Percentiles rank a stretch among this genome's conserved stretches.
phyloP scores from a whole-genome alignment of 2,329 filamentous ascomycete genomes.

The Clarireedia homoeocarpa region DNA sequence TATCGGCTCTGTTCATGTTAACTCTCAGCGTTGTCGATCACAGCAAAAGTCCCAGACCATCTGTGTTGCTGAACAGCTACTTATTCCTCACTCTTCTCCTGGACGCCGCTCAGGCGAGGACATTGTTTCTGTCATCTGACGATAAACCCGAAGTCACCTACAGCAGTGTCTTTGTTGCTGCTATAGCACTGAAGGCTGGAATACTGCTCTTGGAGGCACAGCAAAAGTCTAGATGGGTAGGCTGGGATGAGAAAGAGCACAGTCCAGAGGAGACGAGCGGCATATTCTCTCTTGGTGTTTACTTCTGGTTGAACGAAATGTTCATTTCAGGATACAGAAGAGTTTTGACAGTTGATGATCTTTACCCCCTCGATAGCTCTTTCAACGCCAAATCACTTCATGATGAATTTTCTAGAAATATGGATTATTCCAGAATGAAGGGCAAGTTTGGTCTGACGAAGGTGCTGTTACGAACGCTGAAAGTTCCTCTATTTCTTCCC shows the following conservation, averaged over 20 bases:
- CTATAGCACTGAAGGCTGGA: constrained; percentile 7
- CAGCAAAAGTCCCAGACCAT: constrained; percentile 10
- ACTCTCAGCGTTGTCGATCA: constrained; percentile 12
- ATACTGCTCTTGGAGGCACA: constrained; percentile 14
- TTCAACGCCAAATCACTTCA: constrained; percentile 12
- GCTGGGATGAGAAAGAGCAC: background rate
- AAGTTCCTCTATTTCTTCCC: constrained; percentile 5
- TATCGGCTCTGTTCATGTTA: background rate
- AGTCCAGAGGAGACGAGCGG: constrained; percentile 26
- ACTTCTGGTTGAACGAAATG: constrained; percentile 30
- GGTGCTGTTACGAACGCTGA: constrained; percentile 15
- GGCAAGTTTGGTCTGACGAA: constrained; percentile 16
- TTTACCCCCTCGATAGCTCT: constrained; percentile 17
- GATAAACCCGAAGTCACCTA: constrained; percentile 16
- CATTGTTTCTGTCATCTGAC: constrained; percentile 8
- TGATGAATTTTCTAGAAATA: constrained; percentile 1
- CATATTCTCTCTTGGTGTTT: constrained; percentile 27
- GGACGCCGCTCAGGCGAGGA: constrained; percentile 12
- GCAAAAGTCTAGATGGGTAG: constrained; percentile 11
- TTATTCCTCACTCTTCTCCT: constrained; percentile 12
- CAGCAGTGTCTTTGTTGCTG: constrained; percentile 7
- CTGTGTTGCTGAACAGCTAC: constrained; percentile 11
- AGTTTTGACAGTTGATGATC: constrained; percentile 23
- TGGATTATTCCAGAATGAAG: constrained; percentile 10
- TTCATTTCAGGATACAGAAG: constrained; percentile 26